A percentile compares a stretch with the other conserved stretches of the same genome.
These are phyloP conservation scores for Colletotrichum lentis DNA, from an alignment of 2,329 filamentous ascomycete genomes.

Conservation along the genomic window DNA sequence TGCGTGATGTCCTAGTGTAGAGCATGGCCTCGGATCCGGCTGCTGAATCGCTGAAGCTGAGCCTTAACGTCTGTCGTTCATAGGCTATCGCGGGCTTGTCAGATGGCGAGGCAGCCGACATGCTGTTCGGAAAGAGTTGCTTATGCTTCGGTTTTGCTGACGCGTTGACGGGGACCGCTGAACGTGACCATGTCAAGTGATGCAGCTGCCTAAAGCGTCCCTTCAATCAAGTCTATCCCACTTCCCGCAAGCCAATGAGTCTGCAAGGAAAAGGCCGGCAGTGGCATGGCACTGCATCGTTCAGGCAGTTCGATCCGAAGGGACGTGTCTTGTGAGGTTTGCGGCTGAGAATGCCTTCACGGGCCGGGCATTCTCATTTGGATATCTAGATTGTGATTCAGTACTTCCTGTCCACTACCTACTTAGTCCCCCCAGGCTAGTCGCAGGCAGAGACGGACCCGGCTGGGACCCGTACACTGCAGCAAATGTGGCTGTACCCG, in stretches of 20 bases:
- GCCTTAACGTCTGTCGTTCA: background rate
- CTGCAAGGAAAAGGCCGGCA: background rate
- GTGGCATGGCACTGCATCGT: background rate
- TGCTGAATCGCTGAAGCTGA: slow-evolving; percentile 3
- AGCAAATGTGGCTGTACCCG: background rate
- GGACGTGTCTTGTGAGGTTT: background rate
- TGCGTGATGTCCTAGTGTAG: slow-evolving; percentile 2
- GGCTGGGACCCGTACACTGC: background rate
- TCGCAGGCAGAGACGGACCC: background rate
- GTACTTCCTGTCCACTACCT: background rate
- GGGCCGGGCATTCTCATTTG: background rate
- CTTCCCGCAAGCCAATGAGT: background rate
- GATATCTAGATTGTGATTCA: background rate
- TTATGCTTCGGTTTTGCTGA: slow-evolving; percentile 14
- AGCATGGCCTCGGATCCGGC: background rate
- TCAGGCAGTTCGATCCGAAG: slow-evolving; percentile 4
- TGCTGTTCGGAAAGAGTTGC: background rate
- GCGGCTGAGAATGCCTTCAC: slow-evolving; percentile 2
- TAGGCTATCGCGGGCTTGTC: slow-evolving; percentile 8
- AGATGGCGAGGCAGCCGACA: slow-evolving; percentile 3
- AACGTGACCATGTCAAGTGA: background rate
- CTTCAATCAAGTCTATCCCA: background rate
- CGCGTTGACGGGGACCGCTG: background rate
- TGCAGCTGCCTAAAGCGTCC: slow-evolving; percentile 11
- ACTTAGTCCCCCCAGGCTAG: background rate